Evolutionary conservation across 2,329 filamentous ascomycete genomes (phyloP).

Genomic region (Thelonectria discophora): DNA sequence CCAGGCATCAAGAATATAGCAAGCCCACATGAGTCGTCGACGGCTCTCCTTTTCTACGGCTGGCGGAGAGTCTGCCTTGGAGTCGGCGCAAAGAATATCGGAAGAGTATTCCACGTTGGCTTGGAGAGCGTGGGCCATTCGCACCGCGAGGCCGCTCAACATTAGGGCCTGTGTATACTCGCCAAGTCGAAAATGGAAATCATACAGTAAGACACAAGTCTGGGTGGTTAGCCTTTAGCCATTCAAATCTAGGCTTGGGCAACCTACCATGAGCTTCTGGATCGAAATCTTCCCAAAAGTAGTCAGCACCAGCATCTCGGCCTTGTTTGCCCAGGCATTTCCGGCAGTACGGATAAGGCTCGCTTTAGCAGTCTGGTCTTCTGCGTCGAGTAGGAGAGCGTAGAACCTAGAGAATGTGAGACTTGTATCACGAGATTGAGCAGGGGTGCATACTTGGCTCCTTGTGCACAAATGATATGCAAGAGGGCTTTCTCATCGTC

Average conservation of each 20-base stretch:
- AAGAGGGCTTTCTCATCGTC: conserved; percentile 50
- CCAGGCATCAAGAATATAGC: conserved; percentile 53
- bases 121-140: conserved; percentile 54
- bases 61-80: conserved; percentile 43
- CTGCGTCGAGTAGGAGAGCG: conserved; percentile 42
- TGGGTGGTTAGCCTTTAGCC: conserved; percentile 26
- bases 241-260: neutral
- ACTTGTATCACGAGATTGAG: neutral
- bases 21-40: conserved; percentile 54
- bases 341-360: conserved; percentile 47
- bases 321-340: conserved; percentile 50
- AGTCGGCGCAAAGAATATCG: conserved; percentile 50
- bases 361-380: conserved; percentile 44
- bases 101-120: conserved; percentile 50
- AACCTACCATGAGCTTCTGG: conserved; percentile 50
- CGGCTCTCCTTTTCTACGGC: conserved; percentile 51
- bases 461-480: conserved; percentile 51
- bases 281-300: conserved; percentile 52
- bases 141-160: conserved; percentile 52
- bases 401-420: conserved; percentile 46
- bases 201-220: conserved; percentile 51
- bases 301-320: conserved; percentile 48
- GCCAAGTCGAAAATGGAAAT: conserved; percentile 52
- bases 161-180: conserved; percentile 53
- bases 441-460: conserved; percentile 46